A percentile compares a stretch with the other conserved stretches of the same genome.
Evolutionary conservation across 352 stramenopile genomes (phyloP).

Genomic region (Globisporangium emineosum): DNA sequence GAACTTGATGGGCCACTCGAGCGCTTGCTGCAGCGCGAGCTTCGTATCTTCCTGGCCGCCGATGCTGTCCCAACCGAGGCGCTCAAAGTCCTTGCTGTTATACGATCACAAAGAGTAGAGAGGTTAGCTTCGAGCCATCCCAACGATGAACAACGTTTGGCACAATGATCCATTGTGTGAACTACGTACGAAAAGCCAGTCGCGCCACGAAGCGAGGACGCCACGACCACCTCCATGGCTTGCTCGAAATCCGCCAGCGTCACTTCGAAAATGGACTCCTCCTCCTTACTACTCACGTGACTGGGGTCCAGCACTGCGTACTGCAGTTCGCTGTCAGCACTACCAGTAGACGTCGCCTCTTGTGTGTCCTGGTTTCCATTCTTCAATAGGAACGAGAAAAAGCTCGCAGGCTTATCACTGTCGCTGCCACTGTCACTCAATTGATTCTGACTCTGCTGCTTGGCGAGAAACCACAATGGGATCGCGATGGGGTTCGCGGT

Average conservation of each 20-base stretch:
- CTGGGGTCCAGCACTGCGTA: neutral
- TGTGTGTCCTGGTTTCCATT: neutral
- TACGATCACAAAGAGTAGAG: neutral
- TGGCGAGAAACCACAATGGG: constrained; percentile 64
- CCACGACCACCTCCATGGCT: constrained; percentile 62
- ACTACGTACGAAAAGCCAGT: constrained; percentile 50
- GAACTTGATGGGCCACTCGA: constrained; percentile 88
- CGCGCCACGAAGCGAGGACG: constrained; percentile 59
- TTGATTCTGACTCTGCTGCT: constrained; percentile 21
- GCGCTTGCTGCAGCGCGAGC: constrained; percentile 69
- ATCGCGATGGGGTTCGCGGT: constrained; percentile 53
- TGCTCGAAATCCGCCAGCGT: constrained; percentile 74
- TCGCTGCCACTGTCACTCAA: neutral
- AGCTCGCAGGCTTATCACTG: constrained; percentile 11
- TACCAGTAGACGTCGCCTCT: neutral
- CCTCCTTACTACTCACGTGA: neutral
- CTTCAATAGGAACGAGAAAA: constrained; percentile 47
- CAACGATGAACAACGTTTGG: too few relatives aligned
- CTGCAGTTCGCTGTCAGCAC: neutral
- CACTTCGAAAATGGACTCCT: constrained; percentile 35
- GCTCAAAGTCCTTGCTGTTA: constrained; percentile 52
- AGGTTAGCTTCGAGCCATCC: neutral
- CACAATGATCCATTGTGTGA: too few relatives aligned
- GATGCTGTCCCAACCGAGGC: constrained; percentile 70
- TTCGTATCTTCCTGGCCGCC: constrained; percentile 72